Base-by-base conservation (phyloP, 2,329 filamentous ascomycete species). In the Scedosporium aurantiacum region DNA sequence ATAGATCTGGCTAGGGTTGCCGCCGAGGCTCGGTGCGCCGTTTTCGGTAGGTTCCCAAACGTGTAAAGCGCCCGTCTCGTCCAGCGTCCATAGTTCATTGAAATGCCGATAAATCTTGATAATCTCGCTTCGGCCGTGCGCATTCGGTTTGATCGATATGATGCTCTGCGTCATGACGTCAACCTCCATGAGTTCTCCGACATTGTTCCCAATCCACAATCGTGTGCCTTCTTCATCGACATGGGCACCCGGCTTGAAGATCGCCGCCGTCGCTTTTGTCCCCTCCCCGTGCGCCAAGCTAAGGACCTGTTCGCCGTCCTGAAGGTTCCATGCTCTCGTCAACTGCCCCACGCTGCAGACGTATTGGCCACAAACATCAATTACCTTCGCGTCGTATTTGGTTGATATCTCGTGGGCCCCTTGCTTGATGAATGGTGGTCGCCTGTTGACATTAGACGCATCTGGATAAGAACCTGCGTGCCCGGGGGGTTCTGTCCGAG, bases 31-130 rank as follows among this genome's bases (percentile, higher is more conserved):
- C 1, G 92, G 91, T 28, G 86, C 80, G 0, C 88, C 87, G 5
- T 83, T 83, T 55, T 74, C 74, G 67, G 91, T 89, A 3, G 92
- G 87, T 1, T 84, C 86, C 94, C 94, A 99, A 4, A 97, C 83
- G 66, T 91, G 86, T 14, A 99, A 76, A 55, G 88, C 89, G 10
- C 94, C 94, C 56, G 88, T 85, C 65, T 97, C 92, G 70, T 97
- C 94, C 57, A 99, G 73, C 0, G 92, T 92, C 94, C 94, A 99
- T 71, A 99, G 83, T 68, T 97, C 90, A 66, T 91, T 90, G 64
- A 85, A 87, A 71, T 95, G 88, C 45, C 94, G 85, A 70, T 90
- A 88, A 50, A 99, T 96, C 67, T 86, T 90, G 65, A 90, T 83
- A 58, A 99, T 82, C 66, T 96, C 90, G 64, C 85, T 82, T 50